Base-by-base conservation (phyloP, 768 basidiomycete genomes). In the Lenzites betulinus region DNA sequence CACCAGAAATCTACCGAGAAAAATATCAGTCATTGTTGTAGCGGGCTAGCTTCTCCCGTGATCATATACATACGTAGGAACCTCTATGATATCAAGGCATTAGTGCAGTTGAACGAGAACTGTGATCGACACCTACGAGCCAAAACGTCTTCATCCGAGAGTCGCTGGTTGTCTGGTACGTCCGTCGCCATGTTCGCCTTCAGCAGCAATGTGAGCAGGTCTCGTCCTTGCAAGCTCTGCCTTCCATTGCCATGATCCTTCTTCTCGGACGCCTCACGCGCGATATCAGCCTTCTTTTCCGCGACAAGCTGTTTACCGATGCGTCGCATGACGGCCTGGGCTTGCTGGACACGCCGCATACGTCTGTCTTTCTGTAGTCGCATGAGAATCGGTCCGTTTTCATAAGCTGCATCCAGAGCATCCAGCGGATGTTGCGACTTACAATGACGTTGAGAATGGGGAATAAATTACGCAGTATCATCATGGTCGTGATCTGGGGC, bases 141-240 rank as follows among this genome's bases (percentile, higher is more conserved):
- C 2, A 87, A 62, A 22, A 90, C 84, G 59, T 90, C 88, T 28
- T 79, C 78, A 57, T 90, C 88, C 0, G 79, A 79, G 72, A 90
- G 74, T 35, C 75, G 74, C 67, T 87, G 85, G 47, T 65, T 74
- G 8, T 80, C 79, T 0, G 81, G 80, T 7, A 86, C 64, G 66
- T 90, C 84, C 0, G 79, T 81, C 1, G 83, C 79, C 74, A 86
- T 81, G 67, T 89, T 90, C 7, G 88, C 87, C 60, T 78, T 77
- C 39, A 89, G 74, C 3, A 90, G 73, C 30, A 88, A n/a, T 13
- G 56, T 58, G 11, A 58, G 41, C 13, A 58, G 48, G 26, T 58
- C 56, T 7, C 63, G 33, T 3, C 63, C 57, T 16, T 54, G 63
- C 43, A 64, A n/a, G 7, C 42, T 44, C 39, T 50, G 18, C 7